Conservation (phyloP, 1,284 basidiomycete species). For the Polyporus tsugae region DNA sequence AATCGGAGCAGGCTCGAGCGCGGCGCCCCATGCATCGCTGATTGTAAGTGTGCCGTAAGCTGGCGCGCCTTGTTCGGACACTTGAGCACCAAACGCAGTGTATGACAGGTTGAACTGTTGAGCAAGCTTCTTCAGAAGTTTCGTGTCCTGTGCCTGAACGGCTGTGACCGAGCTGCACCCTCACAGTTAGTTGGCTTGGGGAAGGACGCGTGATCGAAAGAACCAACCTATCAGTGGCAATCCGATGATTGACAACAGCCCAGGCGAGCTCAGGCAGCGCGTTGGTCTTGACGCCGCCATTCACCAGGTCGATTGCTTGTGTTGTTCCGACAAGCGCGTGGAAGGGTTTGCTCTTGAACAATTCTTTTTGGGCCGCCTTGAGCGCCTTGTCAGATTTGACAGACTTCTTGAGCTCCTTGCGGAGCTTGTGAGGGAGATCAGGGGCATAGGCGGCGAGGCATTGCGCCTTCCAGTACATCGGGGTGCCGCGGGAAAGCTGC, state of each 20-base stretch:
- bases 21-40: constrained; percentile 52
- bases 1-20: constrained; percentile 63
- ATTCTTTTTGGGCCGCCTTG: constrained; percentile 48
- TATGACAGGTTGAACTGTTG: constrained; percentile 54
- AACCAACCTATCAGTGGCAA: constrained; percentile 52
- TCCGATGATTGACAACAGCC: constrained; percentile 63
- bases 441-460: constrained; percentile 57
- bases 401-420: constrained; percentile 47
- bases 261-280: constrained; percentile 64
- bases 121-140: constrained; percentile 53
- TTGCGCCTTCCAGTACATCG: constrained; percentile 52
- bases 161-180: constrained; percentile 51
- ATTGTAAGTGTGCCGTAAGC: constrained; percentile 50
- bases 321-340: constrained; percentile 58
- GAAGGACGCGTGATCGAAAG: background rate
- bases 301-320: constrained; percentile 66
- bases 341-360: constrained; percentile 43
- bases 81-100: constrained; percentile 50
- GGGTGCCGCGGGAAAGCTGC: constrained; percentile 50
- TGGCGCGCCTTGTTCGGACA: constrained; percentile 38
- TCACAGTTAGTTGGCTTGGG: constrained; percentile 33
- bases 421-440: constrained; percentile 48
- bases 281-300: constrained; percentile 69
- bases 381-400: constrained; percentile 52
- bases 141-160: constrained; percentile 51